Evolutionary conservation across 2,329 filamentous ascomycete species (phyloP), one percentile per base, ranked within the genome.

Genomic region (Fusarium acutatum): DNA sequence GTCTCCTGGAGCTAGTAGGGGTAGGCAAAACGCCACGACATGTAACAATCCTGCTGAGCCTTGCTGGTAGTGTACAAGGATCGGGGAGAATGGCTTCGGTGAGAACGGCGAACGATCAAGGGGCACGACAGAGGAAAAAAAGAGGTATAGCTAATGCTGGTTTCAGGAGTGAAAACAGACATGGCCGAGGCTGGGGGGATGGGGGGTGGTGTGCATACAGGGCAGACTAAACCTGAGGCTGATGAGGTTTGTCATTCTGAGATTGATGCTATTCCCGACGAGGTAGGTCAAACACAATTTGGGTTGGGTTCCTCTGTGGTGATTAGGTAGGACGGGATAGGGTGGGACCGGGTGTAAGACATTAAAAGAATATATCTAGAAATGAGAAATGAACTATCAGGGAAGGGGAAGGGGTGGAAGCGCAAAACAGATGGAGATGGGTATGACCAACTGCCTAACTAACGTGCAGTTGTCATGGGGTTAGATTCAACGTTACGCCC

Each of bases 1-100:
- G 30, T 59, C 59, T 64, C 59, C 65, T 69, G 59, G 59, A 43
- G 60, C 65, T 69, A 69, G 63, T 67, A 57, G 52, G 64, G 64
- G 35, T 38, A 15, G 62, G 14, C 34, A 46, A 44, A 41, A 52
- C 58, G 58, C 66, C 50, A 68, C 65, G 64, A 35, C 43, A 71
- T 71, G 68, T 71, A 71, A 71, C 56, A 57, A 67, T 69, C 30
- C 62, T 40, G 43, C 50, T 56, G 34, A 68, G 64, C 40, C 32
- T 69, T 49, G 65, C 35, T 34, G 24, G 43, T 20, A 40, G n/a
- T 46, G 50, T 37, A 30, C 52, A 68, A 64, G 69, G 65, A 69
- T 69, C 28, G 17, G 41, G 26, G 43, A 34, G 40, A 24, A 64
- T 35, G 40, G 24, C 37, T 52, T 69, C 44, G 58, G 67, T 41